These are phyloP conservation scores for Pseudogymnoascus sp. DNA, from an alignment of 2,329 filamentous ascomycete genomes.

Conservation along the genomic window DNA sequence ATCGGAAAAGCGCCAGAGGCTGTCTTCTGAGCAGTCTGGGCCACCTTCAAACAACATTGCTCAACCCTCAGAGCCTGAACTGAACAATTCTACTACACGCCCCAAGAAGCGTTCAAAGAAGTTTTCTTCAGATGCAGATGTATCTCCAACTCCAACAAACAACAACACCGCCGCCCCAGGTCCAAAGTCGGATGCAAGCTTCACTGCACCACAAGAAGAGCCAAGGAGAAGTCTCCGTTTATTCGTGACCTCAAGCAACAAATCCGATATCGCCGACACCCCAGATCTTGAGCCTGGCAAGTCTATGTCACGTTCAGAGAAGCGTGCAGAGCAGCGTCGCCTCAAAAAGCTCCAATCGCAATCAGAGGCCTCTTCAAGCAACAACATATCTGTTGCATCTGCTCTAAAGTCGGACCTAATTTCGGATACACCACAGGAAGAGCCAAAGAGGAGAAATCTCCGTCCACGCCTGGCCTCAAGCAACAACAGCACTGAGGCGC, in stretches of 20 bases:
- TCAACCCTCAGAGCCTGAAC: background rate
- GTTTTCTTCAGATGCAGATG: too few species aligned
- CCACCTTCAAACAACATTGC: background rate
- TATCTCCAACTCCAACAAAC: background rate
- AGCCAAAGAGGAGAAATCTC: background rate
- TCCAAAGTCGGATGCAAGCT: background rate
- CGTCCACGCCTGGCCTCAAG: background rate
- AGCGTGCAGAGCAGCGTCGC: background rate
- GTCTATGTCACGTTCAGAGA: background rate
- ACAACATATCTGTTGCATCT: background rate
- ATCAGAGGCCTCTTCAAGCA: background rate
- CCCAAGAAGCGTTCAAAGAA: background rate
- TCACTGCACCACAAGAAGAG: background rate
- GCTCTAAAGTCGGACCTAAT: background rate
- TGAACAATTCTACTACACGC: background rate
- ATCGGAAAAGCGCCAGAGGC: background rate
- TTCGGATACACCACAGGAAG: background rate
- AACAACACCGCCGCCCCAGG: background rate
- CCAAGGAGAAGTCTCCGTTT: background rate
- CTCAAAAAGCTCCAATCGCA: background rate
- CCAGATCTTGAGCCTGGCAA: background rate
- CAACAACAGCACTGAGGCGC: background rate
- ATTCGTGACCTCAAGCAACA: background rate
- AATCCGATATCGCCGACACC: background rate
- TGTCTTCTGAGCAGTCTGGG: background rate